Evolutionary conservation across 2,329 filamentous ascomycete species (phyloP), one percentile per base, ranked within the genome.

Genomic region (Penicillium sp.): DNA sequence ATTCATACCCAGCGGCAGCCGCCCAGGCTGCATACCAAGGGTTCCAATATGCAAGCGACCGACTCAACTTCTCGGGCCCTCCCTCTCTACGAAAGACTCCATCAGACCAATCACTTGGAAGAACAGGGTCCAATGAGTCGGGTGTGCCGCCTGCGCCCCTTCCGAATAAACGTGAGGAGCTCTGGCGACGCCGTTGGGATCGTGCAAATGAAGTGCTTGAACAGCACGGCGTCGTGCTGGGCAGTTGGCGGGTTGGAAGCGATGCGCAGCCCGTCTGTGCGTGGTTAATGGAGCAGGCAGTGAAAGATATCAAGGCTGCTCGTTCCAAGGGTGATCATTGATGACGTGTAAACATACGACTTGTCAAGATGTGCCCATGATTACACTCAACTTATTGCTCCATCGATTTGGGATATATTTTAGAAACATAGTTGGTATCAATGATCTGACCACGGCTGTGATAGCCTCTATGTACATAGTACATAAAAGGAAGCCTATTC

Each of bases 181-280:
- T 79, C 9, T 81, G 79, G 79, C 69, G 70, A 40, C 73, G 78
- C 26, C 72, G 79, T 32, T 81, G 78, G 79, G 73, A 72, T 40
- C 69, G 76, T 4, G 76, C 79, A 0, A 73, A 73, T 29, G 72
- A 76, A 4, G 71, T 78, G 16, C 69, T 81, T 35, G 67, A 72
- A 2, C 62, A 72, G 6, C 67, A 74, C 18, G 76, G 74, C 1
- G 76, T 81, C 20, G 68, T 78, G 10, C 61, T 81, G 20, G 68
- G 71, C 38, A 76, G 71, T 56, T 81, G 79, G 79, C 72, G 77
- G 46, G 72, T 75, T 8, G 79, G 79, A 1, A 66, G 64, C 24
- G 79, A 81, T 66, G 75, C 72, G 8, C 70, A 77, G 60, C 74
- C 78, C 52, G 70, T 78, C 26, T 77, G 76, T 61, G 56, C 75